Evolutionary conservation across 768 basidiomycete species (phyloP).

Genomic region (Hygrocybe punicea): DNA sequence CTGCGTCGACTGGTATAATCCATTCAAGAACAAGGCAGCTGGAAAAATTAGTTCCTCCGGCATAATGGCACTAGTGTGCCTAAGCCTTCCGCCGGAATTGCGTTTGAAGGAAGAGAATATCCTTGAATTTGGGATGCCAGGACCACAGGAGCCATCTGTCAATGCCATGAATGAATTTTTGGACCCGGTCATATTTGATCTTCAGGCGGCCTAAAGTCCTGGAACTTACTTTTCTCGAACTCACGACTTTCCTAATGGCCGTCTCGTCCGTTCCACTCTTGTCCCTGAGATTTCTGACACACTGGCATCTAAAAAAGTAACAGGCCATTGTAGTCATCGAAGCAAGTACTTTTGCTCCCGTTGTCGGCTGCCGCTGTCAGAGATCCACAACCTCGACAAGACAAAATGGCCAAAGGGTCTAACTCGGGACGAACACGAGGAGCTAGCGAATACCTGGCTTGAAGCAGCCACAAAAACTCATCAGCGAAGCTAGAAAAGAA

Average conservation of each 20-base stretch:
- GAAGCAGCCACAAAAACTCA: neutral
- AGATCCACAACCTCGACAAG: neutral
- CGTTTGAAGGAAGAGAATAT: neutral
- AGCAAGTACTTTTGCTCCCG: neutral
- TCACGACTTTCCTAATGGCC: neutral
- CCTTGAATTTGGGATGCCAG: neutral
- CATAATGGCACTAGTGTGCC: conserved; percentile 15
- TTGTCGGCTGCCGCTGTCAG: neutral
- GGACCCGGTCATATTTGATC: neutral
- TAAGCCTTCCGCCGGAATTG: conserved; percentile 14
- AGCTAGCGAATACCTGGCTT: neutral
- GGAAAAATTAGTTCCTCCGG: conserved; percentile 19
- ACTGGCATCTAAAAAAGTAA: neutral
- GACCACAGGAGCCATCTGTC: neutral
- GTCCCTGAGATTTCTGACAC: neutral
- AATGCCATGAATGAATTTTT: neutral
- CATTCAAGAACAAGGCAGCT: conserved; percentile 25
- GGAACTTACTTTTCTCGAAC: neutral
- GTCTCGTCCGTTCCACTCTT: neutral
- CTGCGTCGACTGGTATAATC: conserved; percentile 32
- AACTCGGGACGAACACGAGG: neutral
- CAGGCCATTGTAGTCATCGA: neutral
- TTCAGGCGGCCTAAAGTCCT: neutral
- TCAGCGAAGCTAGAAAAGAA: neutral
- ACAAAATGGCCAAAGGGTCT: neutral